These are phyloP conservation scores for Nigrograna mackinnonii DNA, from an alignment of 2,329 filamentous ascomycete genomes.

Conservation along the genomic window DNA sequence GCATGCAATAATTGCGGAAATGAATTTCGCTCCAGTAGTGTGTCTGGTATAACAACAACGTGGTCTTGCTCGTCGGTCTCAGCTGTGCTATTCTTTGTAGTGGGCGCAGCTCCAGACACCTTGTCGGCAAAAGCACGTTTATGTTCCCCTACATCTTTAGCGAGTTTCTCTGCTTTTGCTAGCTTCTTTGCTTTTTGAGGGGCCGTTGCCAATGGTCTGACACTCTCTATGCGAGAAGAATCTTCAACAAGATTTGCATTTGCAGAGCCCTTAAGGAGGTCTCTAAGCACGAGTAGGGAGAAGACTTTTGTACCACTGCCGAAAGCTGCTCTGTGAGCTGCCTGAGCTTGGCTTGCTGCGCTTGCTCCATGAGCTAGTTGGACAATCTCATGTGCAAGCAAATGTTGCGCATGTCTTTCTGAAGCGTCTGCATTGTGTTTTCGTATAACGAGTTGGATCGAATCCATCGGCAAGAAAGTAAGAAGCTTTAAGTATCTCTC, in stretches of 20 bases:
- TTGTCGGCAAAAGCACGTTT: conserved; percentile 28
- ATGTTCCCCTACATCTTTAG: too few relatives aligned
- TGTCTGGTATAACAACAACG: conserved; percentile 63
- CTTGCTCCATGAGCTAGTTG: conserved; percentile 74
- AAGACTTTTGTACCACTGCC: conserved; percentile 33
- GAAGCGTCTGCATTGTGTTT: conserved; percentile 70
- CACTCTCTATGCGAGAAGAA: background rate
- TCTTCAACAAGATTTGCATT: too few relatives aligned
- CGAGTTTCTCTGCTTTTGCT: background rate
- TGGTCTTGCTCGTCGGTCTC: conserved; percentile 53
- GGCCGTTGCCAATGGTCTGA: too few relatives aligned
- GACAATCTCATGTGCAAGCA: conserved; percentile 80
- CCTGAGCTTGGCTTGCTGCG: conserved; percentile 66
- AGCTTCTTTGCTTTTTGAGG: background rate
- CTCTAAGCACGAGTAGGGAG: conserved; percentile 27
- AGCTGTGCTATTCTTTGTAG: conserved; percentile 51
- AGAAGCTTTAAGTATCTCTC: conserved; percentile 84
- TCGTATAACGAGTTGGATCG: conserved; percentile 71
- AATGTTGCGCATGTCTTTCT: conserved; percentile 78
- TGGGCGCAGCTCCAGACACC: conserved; percentile 15
- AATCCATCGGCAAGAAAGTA: conserved; percentile 76
- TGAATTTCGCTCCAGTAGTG: conserved; percentile 57
- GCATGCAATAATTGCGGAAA: conserved; percentile 65
- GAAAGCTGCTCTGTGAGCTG: conserved; percentile 56
- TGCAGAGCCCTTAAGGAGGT: conserved; percentile 8